Conservation (phyloP, 192 early-diverging fungal species). For the Coemansia sp. region DNA sequence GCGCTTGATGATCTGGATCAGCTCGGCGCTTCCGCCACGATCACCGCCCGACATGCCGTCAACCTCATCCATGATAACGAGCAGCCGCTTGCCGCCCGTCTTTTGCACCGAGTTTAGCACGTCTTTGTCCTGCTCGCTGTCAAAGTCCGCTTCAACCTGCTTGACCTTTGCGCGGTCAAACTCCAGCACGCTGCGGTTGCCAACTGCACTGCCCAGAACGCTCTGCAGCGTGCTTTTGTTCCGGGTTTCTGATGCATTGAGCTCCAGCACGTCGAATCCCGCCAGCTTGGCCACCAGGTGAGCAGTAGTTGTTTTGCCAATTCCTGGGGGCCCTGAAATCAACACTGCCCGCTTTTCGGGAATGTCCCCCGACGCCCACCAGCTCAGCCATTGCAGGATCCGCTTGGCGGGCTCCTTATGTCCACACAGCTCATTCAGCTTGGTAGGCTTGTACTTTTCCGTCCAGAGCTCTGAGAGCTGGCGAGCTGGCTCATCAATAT, state of each 20-base stretch:
- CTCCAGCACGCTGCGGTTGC: slow-evolving; percentile 63
- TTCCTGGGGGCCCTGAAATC: slow-evolving; percentile 93
- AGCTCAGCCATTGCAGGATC: slow-evolving; percentile 71
- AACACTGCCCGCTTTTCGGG: slow-evolving; percentile 61
- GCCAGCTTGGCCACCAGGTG: slow-evolving; percentile 78
- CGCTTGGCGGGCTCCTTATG: slow-evolving; percentile 71
- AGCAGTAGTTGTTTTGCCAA: slow-evolving; percentile 96
- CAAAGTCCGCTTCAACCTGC: slow-evolving; percentile 20
- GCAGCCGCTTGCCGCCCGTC: slow-evolving; percentile 40
- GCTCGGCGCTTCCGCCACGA: slow-evolving; percentile 82
- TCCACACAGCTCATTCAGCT: slow-evolving; percentile 79
- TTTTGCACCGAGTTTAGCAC: slow-evolving; percentile 11
- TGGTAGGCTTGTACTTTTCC: slow-evolving; percentile 87
- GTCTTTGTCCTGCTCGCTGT: slow-evolving; percentile 29
- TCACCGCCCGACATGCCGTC: slow-evolving; percentile 99
- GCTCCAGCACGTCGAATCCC: slow-evolving; percentile 86
- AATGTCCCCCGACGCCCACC: slow-evolving; percentile 59
- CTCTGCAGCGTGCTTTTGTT: slow-evolving; percentile 82
- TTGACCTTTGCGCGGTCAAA: slow-evolving; percentile 42
- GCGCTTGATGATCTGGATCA: slow-evolving; percentile 89
- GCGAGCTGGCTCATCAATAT: background rate
- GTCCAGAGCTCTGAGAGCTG: slow-evolving; percentile 72
- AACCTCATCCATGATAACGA: slow-evolving; percentile 98
- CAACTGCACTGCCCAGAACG: slow-evolving; percentile 53
- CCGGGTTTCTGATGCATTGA: slow-evolving; percentile 95